Evolutionary conservation across 83 land plant species (phyloP), one percentile per base, ranked within the genome.

Genomic region (Thuja plicata): DNA sequence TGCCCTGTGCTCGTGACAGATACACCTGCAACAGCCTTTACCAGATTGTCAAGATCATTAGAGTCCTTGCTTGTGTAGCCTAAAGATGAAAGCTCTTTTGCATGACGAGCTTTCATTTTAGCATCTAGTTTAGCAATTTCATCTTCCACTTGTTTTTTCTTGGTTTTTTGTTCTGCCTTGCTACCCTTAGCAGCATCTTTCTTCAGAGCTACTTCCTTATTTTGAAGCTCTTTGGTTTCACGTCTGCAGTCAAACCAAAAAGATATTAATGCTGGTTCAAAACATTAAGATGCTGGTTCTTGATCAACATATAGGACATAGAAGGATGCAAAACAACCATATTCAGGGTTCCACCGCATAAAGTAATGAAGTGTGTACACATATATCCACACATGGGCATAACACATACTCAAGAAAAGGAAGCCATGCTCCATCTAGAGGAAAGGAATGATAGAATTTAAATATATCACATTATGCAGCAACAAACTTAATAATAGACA

Each of bases 101-200:
- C 91, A 48, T 96, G 99, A 62, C 93, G 94, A 40, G 93, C 94
- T 87, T 92, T 94, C 77, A 98, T 92, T 62, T 94, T 85, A 9
- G 89, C 81, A 54, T 96, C 95, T 34, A 94, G 91, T 62, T 86
- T 89, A 38, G 96, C 89, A 50, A 98, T 93, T 88, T 96, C 99
- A 73, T 98, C 99, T 88, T 98, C 99, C 34, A 95, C 98, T 77
- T 92, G 93, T 86, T 97, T 97, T 92, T 96, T 97, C 91, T 97
- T 97, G 4, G 95, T 93, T 89, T 97, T 97, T 89, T 97, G 99
- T 87, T 97, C 99, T 54, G 97, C 99, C 83, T 97, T 97, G 96
- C 99, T 97, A 21, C 99, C 99, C 89, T 94, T 97, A 21, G 98
- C 99, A 70, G 99, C 99, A 11, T 94, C 95, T 87, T 96, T 98